Conservation (phyloP, 1,284 basidiomycete species). For the Papiliotrema nemorosa region DNA sequence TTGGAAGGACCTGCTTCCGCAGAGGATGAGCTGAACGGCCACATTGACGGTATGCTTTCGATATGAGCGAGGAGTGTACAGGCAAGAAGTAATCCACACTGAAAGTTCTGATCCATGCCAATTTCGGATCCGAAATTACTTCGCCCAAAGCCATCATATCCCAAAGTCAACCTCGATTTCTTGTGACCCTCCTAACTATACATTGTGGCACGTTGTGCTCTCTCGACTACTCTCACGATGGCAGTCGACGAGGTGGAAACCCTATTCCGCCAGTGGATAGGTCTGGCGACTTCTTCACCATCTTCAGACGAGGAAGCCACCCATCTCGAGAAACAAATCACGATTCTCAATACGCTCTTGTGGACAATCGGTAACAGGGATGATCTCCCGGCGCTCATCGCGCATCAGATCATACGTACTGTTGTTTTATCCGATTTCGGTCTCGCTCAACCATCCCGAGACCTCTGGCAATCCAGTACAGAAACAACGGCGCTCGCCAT, state of each 20-base stretch:
- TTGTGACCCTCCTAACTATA: no score
- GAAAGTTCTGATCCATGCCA: no score
- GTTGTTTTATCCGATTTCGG: slow-evolving; percentile 20
- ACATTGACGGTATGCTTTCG: slow-evolving; percentile 21
- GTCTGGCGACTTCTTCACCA: background rate
- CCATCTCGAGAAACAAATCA: background rate
- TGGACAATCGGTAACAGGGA: slow-evolving; percentile 20
- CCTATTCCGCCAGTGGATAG: background rate
- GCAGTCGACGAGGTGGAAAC: slow-evolving; percentile 1
- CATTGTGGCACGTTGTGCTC: no score
- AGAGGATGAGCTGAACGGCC: slow-evolving; percentile 2
- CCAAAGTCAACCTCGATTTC: no score
- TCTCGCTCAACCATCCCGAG: slow-evolving; percentile 35
- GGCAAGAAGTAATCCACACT: no score
- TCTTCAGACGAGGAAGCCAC: background rate
- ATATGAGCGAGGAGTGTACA: no score
- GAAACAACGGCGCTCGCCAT: slow-evolving; percentile 23
- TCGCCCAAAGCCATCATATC: no score
- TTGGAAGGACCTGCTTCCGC: slow-evolving; percentile 3
- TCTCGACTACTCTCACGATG: no score
- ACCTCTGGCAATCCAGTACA: slow-evolving; percentile 35
- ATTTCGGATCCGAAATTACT: no score
- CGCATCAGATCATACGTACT: background rate
- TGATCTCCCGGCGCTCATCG: slow-evolving; percentile 6
- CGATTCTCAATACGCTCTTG: slow-evolving; percentile 18